phyloP scores from a whole-genome alignment of 2,329 filamentous ascomycete species.

The Bipolaris sorokiniana region DNA sequence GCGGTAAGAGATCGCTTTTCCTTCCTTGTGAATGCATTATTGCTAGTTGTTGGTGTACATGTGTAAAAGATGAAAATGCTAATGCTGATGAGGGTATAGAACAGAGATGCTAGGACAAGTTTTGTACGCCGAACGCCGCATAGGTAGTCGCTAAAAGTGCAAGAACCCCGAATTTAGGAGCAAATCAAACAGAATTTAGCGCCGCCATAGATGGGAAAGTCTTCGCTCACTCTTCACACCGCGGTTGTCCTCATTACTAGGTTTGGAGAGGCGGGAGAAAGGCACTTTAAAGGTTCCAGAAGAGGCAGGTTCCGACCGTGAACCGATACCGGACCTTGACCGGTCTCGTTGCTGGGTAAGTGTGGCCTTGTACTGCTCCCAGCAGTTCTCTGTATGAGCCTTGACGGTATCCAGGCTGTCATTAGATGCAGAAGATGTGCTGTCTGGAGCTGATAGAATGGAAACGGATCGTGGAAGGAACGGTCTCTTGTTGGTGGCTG shows the following conservation, averaged over 20 bases:
- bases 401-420: constrained; percentile 5
- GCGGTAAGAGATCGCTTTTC: background rate
- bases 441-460: background rate
- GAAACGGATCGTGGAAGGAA: constrained; percentile 1
- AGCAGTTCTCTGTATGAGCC: constrained; percentile 13
- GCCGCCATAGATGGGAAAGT: constrained; percentile 20
- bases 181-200: background rate
- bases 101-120: constrained; percentile 12
- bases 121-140: constrained; percentile 3
- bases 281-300: constrained; percentile 12
- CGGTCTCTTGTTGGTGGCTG: constrained; percentile 6
- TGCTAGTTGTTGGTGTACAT: background rate
- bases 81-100: constrained; percentile 27
- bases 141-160: background rate
- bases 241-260: constrained; percentile 13
- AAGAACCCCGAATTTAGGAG: background rate
- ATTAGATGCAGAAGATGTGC: background rate
- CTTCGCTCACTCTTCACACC: constrained; percentile 21
- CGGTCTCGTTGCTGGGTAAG: constrained; percentile 17
- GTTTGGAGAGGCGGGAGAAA: constrained; percentile 11
- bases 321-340: background rate
- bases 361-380: constrained; percentile 21
- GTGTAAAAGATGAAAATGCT: background rate
- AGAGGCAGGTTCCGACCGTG: background rate
- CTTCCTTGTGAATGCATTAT: background rate